Conservation (phyloP, 1,139 yeast genomes). For the Suhomyces guaymorum region DNA sequence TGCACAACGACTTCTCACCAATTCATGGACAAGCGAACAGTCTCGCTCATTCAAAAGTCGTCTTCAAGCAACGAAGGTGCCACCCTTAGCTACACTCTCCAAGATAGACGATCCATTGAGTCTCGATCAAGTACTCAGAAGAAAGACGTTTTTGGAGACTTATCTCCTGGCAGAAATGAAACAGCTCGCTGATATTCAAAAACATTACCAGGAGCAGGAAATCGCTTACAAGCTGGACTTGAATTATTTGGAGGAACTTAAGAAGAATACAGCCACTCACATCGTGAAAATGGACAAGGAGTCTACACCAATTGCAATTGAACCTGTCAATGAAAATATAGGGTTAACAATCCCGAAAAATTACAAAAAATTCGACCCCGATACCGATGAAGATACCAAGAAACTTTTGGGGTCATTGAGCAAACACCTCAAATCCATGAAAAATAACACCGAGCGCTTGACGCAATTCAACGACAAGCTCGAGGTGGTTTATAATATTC, state of each 20-base stretch:
- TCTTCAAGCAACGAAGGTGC: slow-evolving; percentile 36
- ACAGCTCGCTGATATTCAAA: slow-evolving; percentile 38
- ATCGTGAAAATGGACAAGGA: slow-evolving; percentile 13
- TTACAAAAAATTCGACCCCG: slow-evolving; percentile 25
- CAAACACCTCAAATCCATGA: slow-evolving; percentile 22
- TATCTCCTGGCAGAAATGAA: slow-evolving; percentile 44
- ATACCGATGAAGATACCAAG: slow-evolving; percentile 26
- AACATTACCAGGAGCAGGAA: slow-evolving; percentile 26
- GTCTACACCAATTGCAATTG: slow-evolving; percentile 1
- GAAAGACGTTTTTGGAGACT: slow-evolving; percentile 38
- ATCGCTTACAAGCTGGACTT: slow-evolving; percentile 33
- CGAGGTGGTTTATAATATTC: slow-evolving; percentile 27
- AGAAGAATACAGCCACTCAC: slow-evolving; percentile 15
- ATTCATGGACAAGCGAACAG: slow-evolving; percentile 34
- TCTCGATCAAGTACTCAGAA: slow-evolving; percentile 32
- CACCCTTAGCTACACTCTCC: slow-evolving; percentile 28
- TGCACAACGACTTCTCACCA: slow-evolving; percentile 30
- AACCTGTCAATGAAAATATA: slow-evolving; percentile 2
- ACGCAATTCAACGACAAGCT: slow-evolving; percentile 28
- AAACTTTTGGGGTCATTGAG: slow-evolving; percentile 22
- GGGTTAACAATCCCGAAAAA: background rate
- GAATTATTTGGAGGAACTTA: slow-evolving; percentile 31
- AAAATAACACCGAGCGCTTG: slow-evolving; percentile 21
- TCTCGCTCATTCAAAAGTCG: slow-evolving; percentile 35
- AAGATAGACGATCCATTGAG: slow-evolving; percentile 31